Base-by-base conservation (phyloP, 345 rosid species). In the Hypericum androsaemum region DNA sequence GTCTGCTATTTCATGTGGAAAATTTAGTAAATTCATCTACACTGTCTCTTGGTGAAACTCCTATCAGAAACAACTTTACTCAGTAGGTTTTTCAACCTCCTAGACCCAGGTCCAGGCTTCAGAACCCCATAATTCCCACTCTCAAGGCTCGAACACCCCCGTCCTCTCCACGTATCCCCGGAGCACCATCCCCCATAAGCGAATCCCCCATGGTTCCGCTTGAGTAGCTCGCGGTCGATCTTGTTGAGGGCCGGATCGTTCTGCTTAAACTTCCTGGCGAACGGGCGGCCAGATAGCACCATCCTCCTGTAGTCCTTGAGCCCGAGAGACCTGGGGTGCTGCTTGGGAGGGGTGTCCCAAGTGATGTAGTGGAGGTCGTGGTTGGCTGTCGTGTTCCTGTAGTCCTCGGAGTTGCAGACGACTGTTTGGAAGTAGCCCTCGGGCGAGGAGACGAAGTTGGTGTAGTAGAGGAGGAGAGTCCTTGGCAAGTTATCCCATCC, bases 301-400 rank as follows among this genome's bases (percentile, higher is more conserved):
- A 84, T 82, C 56, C 76, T 78, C 61, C 85, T 65, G 51, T 66
- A 81, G 58, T 90, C 98, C 50, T 53, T 87, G 17, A 65, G 56
- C 6, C 88, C 86, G 3, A 90, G 62, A 15, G 50, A 59, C 57
- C 82, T 67, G 0, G 98, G 98, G 49, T 90, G 98, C 62, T 90
- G 98, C 67, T 82, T 87, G 2, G 96, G 98, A 8, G 98, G 98
- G n/a, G 47, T 87, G 51, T 90, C 98, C 98, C 98, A 87, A 0
- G 84, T 57, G 13, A 87, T 82, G 77, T 84, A 78, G 66, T 84
- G 98, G 43, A 90, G 89, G 58, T 84, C 96, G 28, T 84, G 88
- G 75, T 90, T 90, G 35, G 73, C 89, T 0, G 96, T 82, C 3
- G 95, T 81, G 83, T 81, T 90, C 62, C 45, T 81, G 76, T 71